Base-by-base conservation (phyloP, 768 basidiomycete genomes). In the Boletus barrowsii region DNA sequence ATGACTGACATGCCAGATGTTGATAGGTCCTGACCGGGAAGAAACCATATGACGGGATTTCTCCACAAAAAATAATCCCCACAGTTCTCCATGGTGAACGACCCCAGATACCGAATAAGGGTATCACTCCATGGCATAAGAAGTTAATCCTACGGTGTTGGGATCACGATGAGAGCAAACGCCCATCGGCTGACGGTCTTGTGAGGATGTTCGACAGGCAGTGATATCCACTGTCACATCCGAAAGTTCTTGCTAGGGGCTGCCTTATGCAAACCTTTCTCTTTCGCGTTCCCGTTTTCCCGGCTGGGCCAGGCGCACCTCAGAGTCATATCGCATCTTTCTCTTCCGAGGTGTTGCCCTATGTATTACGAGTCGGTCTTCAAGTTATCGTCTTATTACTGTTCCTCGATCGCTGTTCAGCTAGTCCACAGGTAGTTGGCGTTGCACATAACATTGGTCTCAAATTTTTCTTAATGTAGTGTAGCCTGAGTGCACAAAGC, bases 11-110 rank as follows among this genome's bases (percentile, higher is more conserved):
- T n/a, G 1, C 18, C 37, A 39, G 29, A 29, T 29, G 29, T 44
- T 30, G 17, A 37, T 42, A 66, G 65, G 47, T 68, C 6, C 15
- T 68, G 11, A 61, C 54, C 20, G 66, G 56, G 17, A 61, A 49
- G 42, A 59, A 42, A 39, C 67, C 67, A 37, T 67, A 49, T 15
- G 47, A 54, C 9, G 66, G 49, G 2, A 55, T 57, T 5, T 3
- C 3, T 33, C 0, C 3, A 2, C 0, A 15, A 17, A 10, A 18
- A 8, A 5, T 63, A 20, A 0, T 54, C 4, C 0, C 5, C n/a
- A 47, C 4, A 2, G 44, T 63, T 18, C 2, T 57, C 43, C 35
- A n/a, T 0, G 64, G 61, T 11, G 42, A 54, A 32, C 49, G 55
- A 0, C 64, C 66, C 30, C 4, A 32, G 22, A 61, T 67, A 37